A percentile compares a stretch with the other conserved stretches of the same genome.
These are phyloP conservation scores for Drechslera avenae DNA, from an alignment of 2,329 filamentous ascomycete genomes.

Conservation along the genomic window DNA sequence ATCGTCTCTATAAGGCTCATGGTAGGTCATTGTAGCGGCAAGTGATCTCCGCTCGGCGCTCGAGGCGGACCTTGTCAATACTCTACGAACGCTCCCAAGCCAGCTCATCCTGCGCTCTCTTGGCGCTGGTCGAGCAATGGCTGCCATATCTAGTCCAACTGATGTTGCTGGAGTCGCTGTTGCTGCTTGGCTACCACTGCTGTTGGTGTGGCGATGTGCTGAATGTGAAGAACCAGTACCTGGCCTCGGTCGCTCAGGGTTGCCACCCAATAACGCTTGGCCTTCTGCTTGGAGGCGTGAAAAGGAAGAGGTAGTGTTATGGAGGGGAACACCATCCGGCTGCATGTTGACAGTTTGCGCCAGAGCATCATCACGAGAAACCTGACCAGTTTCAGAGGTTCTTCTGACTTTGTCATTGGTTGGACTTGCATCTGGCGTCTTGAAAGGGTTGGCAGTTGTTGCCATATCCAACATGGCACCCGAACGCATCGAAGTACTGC, in stretches of 20 bases:
- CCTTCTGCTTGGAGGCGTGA: constrained; percentile 58
- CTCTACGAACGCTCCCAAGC: constrained; percentile 47
- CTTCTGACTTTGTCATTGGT: constrained; percentile 25
- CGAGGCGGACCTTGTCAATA: constrained; percentile 38
- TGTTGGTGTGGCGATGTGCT: constrained; percentile 30
- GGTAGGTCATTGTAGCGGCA: constrained; percentile 27
- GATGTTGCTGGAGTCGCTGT: constrained; percentile 39
- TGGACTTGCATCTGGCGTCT: constrained; percentile 41
- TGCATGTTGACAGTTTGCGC: constrained; percentile 43
- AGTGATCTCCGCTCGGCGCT: constrained; percentile 35
- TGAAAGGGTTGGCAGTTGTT: constrained; percentile 38
- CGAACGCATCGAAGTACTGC: constrained; percentile 54
- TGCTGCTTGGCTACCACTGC: constrained; percentile 27
- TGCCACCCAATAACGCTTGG: constrained; percentile 57
- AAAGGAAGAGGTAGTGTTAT: constrained; percentile 57
- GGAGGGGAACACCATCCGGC: constrained; percentile 57
- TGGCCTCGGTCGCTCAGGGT: constrained; percentile 40
- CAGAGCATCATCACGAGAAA: constrained; percentile 28
- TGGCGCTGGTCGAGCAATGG: constrained; percentile 13
- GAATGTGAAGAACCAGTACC: constrained; percentile 38
- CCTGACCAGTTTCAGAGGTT: constrained; percentile 24
- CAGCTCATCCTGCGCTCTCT: constrained; percentile 43
- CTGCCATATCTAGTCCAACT: constrained; percentile 23
- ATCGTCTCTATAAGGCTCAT: constrained; percentile 40
- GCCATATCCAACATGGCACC: constrained; percentile 46